Conservation (phyloP, 1,139 yeast genomes). For the Hyphopichia wangnamkhiaoensis region DNA sequence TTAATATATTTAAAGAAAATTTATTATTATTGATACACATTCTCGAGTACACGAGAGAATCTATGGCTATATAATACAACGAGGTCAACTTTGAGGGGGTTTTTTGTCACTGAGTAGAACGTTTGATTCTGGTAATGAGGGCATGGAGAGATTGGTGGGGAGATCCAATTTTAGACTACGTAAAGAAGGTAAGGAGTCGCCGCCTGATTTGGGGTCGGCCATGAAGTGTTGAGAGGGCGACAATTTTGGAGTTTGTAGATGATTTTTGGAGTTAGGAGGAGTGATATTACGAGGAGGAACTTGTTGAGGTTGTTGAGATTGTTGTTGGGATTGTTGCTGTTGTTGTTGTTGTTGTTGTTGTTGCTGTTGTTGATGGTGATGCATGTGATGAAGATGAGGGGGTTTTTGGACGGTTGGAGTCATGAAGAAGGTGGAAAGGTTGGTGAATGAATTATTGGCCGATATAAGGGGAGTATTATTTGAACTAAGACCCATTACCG, state of each 20-base stretch:
- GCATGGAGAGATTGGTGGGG: conserved; percentile 41
- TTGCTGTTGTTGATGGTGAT: conserved; percentile 3
- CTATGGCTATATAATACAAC: not conserved
- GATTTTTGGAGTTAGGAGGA: conserved; percentile 2
- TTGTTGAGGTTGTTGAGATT: conserved; percentile 1
- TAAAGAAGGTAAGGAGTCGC: conserved; percentile 44
- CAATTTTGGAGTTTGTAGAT: not conserved
- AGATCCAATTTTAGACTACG: conserved; percentile 52
- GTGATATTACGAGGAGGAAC: conserved; percentile 7
- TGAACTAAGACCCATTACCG: conserved; percentile 48
- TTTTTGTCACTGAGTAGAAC: too few species aligned
- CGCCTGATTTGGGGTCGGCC: not conserved
- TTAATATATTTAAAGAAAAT: not conserved
- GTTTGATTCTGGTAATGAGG: conserved; percentile 13
- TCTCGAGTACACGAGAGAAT: not conserved
- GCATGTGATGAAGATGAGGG: not conserved
- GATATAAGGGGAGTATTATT: conserved; percentile 46
- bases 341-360: conserved; percentile 42
- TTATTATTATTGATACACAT: not conserved
- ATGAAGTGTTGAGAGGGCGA: not conserved
- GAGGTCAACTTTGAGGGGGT: too few species aligned
- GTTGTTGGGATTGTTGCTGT: conserved; percentile 33
- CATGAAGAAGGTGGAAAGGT: conserved; percentile 37
- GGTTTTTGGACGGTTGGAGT: conserved; percentile 17
- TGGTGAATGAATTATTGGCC: conserved; percentile 48